Evolutionary conservation across 768 basidiomycete species (phyloP).

Genomic region (Hysterangium stoloniferum): DNA sequence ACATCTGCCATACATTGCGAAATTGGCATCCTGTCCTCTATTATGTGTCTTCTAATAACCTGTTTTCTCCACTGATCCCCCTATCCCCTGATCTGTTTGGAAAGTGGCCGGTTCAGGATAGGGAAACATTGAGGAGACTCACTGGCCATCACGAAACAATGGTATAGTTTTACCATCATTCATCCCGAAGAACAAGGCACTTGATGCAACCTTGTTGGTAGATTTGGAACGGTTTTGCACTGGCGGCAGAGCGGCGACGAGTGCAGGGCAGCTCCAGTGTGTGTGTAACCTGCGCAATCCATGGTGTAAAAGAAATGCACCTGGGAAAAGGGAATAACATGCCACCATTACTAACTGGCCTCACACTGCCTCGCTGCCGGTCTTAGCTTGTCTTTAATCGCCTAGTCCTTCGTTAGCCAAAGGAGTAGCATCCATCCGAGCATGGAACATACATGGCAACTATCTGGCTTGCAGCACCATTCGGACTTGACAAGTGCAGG

Average conservation of each 20-base stretch:
- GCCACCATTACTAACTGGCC: background rate
- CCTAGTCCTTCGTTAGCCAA: constrained; percentile 4
- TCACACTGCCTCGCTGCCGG: constrained; percentile 1
- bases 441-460: constrained; percentile 24
- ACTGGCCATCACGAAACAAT: constrained; percentile 27
- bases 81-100: constrained; percentile 82
- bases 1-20: background rate
- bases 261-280: constrained; percentile 47
- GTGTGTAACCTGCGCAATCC: constrained; percentile 25
- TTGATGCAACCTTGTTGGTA: constrained; percentile 37
- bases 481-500: constrained; percentile 24
- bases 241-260: constrained; percentile 24
- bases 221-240: constrained; percentile 47
- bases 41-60: constrained; percentile 17
- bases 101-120: background rate
- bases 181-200: constrained; percentile 24
- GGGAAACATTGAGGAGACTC: constrained; percentile 23
- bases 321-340: constrained; percentile 25
- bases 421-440: constrained; percentile 23
- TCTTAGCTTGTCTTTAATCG: constrained; percentile 12
- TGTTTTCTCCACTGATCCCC: constrained; percentile 62
- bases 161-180: constrained; percentile 20
- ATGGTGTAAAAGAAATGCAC: constrained; percentile 8
- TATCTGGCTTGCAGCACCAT: constrained; percentile 18
- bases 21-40: constrained; percentile 20